A percentile compares a stretch with the other conserved stretches of the same genome.
phyloP scores from a whole-genome alignment of 805 yeast species.

The Saturnispora dispora region DNA sequence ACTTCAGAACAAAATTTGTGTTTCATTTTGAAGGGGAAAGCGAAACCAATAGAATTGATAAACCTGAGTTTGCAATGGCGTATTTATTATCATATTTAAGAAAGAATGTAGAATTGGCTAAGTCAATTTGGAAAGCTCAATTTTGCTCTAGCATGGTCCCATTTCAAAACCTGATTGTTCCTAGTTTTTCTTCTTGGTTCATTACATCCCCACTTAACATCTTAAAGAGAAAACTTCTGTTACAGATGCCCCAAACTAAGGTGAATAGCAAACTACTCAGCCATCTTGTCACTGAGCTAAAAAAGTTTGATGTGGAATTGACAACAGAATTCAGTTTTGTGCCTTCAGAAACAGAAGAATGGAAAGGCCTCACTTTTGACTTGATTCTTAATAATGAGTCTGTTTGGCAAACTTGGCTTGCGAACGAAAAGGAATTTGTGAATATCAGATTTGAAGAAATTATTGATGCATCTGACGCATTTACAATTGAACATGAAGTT shows the following conservation, averaged over 20 bases:
- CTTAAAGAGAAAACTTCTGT: conserved; percentile 34
- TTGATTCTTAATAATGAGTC: conserved; percentile 21
- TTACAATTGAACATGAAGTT: conserved; percentile 50
- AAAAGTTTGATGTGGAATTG: conserved; percentile 47
- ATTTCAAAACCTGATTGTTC: conserved; percentile 7
- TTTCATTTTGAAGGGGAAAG: conserved; percentile 50
- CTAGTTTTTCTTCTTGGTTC: conserved; percentile 27
- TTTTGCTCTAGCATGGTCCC: conserved; percentile 16
- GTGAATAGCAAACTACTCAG: conserved; percentile 41
- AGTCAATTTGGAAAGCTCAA: conserved; percentile 5
- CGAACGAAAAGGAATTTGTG: conserved; percentile 44
- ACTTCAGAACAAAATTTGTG: conserved; percentile 41
- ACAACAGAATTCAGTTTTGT: conserved; percentile 30
- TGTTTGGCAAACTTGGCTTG: conserved; percentile 41
- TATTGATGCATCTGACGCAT: conserved; percentile 38
- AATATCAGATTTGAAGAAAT: conserved; percentile 44
- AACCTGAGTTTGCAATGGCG: conserved; percentile 63
- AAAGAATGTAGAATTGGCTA: conserved; percentile 23
- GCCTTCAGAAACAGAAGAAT: conserved; percentile 14
- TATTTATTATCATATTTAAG: conserved; percentile 38
- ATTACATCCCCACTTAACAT: conserved; percentile 41
- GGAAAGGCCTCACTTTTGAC: conserved; percentile 24
- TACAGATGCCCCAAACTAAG: conserved; percentile 14
- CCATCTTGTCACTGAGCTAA: conserved; percentile 49
- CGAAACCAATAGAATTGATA: conserved; percentile 55